Base-by-base conservation (phyloP, 352 stramenopile species). In the Globisporangium paroecandrum region DNA sequence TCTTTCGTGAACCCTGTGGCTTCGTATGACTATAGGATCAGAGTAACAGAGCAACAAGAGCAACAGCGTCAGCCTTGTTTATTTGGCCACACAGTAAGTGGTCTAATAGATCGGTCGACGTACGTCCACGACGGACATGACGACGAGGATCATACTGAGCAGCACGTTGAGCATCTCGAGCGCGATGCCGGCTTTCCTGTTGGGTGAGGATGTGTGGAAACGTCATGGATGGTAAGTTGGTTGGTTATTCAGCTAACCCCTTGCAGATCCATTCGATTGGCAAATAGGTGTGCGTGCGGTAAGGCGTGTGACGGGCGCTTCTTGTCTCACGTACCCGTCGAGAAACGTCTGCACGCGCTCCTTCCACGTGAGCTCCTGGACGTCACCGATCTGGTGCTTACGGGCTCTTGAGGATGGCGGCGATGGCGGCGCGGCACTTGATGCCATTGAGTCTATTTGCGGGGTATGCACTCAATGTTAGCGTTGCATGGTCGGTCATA, bases 81-180 rank as follows among this genome's bases (percentile, higher is more conserved):
- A 8, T 3, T n/a, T 41, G 15, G 22, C 12, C 15, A 66, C 5
- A n/a, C 3, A 55, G n/a, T 2, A 5, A 12, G 57, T 22, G n/a
- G 34, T 5, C 29, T n/a, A n/a, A 38, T 18, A 59, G 13, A 41
- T 9, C 36, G 13, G 1, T 43, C 32, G 8, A 53, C 63, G 43
- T 55, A 81, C 77, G 32, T 81, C 64, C 34, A 77, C 61, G 59
- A 87, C 75, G 9, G 79, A 71, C 27, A 82, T 69, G 55, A 76
- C 66, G 27, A 85, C 77, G 34, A 87, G 73, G 18, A 78, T 67
- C 65, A 87, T 41, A 55, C 77, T 85, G 46, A 85, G 70, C 55
- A 81, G 6, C 15, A 83, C 77, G 58, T 87, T 85, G 65, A 81
- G 41, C 24, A 63, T 68, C 60, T 85, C 79, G 51, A 83, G 69